Conservation (phyloP, 371 early-diverging fungal species). For the Blakeslea trispora region DNA sequence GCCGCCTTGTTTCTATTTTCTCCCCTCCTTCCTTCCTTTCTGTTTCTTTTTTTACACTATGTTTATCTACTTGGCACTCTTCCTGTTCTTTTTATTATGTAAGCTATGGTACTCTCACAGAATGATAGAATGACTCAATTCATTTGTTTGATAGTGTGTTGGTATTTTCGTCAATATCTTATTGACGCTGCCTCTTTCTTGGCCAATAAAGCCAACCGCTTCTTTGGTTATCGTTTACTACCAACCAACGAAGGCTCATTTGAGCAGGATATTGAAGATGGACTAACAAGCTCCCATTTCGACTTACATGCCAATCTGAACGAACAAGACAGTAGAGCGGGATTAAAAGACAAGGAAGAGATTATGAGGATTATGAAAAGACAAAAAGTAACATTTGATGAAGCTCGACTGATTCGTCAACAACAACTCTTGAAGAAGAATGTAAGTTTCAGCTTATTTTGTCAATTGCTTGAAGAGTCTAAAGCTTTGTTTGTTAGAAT, state of each 20-base stretch:
- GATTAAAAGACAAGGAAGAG: constrained; percentile 75
- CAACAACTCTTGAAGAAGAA: constrained; percentile 70
- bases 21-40: background rate
- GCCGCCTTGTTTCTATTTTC: background rate
- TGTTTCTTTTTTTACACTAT: constrained; percentile 1
- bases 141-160: constrained; percentile 25
- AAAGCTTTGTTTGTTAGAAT: constrained; percentile 34
- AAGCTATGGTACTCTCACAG: background rate
- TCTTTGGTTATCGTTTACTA: constrained; percentile 50
- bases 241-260: constrained; percentile 54
- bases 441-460: constrained; percentile 27
- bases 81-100: constrained; percentile 17
- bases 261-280: constrained; percentile 68
- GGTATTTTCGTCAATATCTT: constrained; percentile 34
- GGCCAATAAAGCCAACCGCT: constrained; percentile 44
- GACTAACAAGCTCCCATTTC: constrained; percentile 72
- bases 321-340: constrained; percentile 69
- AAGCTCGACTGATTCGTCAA: constrained; percentile 78
- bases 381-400: constrained; percentile 75
- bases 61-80: constrained; percentile 17
- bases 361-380: constrained; percentile 75
- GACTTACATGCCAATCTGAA: constrained; percentile 67
- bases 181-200: constrained; percentile 24
- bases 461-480: background rate
- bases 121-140: background rate